Conservation (phyloP, 2,329 filamentous ascomycete genomes). For the Colletotrichum sp. region DNA sequence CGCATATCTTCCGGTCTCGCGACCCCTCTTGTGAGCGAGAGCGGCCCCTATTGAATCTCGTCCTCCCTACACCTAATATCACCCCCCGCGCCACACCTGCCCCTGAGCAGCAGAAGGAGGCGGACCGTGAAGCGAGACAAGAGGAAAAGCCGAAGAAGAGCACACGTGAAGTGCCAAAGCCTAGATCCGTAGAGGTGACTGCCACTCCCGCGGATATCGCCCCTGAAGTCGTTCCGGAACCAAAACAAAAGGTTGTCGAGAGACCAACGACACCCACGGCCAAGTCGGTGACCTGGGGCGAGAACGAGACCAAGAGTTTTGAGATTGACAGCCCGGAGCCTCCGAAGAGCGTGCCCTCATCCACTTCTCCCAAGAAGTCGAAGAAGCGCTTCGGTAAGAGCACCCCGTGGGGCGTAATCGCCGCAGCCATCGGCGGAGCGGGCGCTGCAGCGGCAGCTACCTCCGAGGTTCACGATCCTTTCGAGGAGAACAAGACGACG, state of each 20-base stretch:
- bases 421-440: slow-evolving; percentile 52
- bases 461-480: slow-evolving; percentile 24
- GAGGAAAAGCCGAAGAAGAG: slow-evolving; percentile 19
- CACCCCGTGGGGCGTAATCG: slow-evolving; percentile 57
- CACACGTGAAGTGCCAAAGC: background rate
- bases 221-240: slow-evolving; percentile 41
- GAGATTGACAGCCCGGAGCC: slow-evolving; percentile 63
- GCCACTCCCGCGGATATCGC: slow-evolving; percentile 26
- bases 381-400: slow-evolving; percentile 39
- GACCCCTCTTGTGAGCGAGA: slow-evolving; percentile 61
- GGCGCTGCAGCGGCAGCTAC: slow-evolving; percentile 34
- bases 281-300: slow-evolving; percentile 69
- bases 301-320: slow-evolving; percentile 69
- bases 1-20: slow-evolving; percentile 45
- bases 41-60: slow-evolving; percentile 64
- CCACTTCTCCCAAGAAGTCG: slow-evolving; percentile 28
- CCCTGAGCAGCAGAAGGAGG: slow-evolving; percentile 25
- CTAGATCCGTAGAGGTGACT: background rate
- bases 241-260: slow-evolving; percentile 47
- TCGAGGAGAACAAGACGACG: slow-evolving; percentile 15
- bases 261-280: slow-evolving; percentile 49
- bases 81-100: slow-evolving; percentile 45
- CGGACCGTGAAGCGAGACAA: background rate
- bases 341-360: slow-evolving; percentile 31
- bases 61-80: slow-evolving; percentile 62